Evolutionary conservation across 2,329 filamentous ascomycete genomes (phyloP).

Genomic region (Pyrenophora teres): DNA sequence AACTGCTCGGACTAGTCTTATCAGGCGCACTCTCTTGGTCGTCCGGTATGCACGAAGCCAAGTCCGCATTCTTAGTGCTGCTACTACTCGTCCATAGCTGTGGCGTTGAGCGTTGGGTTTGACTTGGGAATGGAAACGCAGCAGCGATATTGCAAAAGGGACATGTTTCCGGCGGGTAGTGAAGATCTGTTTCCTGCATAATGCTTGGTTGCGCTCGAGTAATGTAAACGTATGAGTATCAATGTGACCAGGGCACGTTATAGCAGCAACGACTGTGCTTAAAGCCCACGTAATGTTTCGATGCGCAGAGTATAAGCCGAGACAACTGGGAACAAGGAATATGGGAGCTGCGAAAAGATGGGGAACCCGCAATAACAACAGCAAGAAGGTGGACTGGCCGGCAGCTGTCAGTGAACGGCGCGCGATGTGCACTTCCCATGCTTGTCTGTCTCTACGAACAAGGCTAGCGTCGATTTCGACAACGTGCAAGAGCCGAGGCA

Average conservation of each 20-base stretch:
- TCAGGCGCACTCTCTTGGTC: constrained; percentile 32
- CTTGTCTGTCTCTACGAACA: not conserved
- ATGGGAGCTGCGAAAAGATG: too few species aligned
- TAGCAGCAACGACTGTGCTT: too few species aligned
- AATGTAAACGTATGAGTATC: too few species aligned
- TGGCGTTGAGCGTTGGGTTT: not conserved
- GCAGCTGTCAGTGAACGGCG: too few species aligned
- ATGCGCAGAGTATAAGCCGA: too few species aligned
- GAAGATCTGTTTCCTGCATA: constrained; percentile 40
- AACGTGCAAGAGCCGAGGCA: constrained; percentile 7
- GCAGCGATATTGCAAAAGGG: constrained; percentile 64
- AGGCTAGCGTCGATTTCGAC: too few species aligned
- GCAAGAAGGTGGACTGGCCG: too few species aligned
- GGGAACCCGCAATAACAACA: too few species aligned
- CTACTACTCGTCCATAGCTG: constrained; percentile 9
- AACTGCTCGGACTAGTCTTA: constrained; percentile 48
- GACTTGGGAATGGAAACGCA: constrained; percentile 50
- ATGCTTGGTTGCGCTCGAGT: not conserved
- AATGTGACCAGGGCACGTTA: too few species aligned
- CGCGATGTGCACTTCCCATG: too few species aligned
- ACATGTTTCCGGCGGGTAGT: constrained; percentile 54
- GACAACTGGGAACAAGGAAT: too few species aligned
- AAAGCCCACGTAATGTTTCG: too few species aligned
- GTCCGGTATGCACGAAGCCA: constrained; percentile 29
- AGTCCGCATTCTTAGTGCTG: constrained; percentile 13